phyloP scores from a whole-genome alignment of 2,329 filamentous ascomycete species.

The Didymella pinodella region DNA sequence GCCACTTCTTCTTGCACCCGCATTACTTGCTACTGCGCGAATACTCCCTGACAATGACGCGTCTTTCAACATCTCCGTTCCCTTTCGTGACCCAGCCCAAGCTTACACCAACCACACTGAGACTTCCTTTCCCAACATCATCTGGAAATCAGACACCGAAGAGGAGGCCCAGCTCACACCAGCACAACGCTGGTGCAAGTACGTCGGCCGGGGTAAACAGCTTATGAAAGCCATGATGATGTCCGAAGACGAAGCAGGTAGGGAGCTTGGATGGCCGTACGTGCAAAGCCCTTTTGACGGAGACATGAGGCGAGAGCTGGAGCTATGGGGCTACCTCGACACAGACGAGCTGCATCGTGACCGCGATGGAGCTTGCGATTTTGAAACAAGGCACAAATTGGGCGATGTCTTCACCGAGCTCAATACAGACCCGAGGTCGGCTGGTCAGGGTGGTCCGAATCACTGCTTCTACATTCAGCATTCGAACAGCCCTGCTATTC shows the following conservation, averaged over 20 bases:
- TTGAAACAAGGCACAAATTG: not conserved
- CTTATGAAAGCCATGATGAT: not conserved
- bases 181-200: not conserved
- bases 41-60: too few species aligned
- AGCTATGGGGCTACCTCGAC: not conserved
- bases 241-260: not conserved
- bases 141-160: not conserved
- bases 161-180: not conserved
- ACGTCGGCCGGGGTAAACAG: not conserved
- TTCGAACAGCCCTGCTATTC: not conserved
- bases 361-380: not conserved
- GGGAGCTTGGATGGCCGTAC: not conserved
- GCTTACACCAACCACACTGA: not conserved
- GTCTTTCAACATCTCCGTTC: not conserved
- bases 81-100: not conserved
- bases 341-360: not conserved
- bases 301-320: not conserved
- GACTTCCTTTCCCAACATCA: not conserved
- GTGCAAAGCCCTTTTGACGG: not conserved
- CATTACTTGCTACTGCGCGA: not conserved
- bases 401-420: not conserved
- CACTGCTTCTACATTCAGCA: not conserved
- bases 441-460: not conserved
- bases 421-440: not conserved
- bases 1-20: not conserved